A percentile compares a stretch with the other conserved stretches of the same genome.
phyloP scores from a whole-genome alignment of 1,139 yeast genomes.

The Suhomyces maxii region DNA sequence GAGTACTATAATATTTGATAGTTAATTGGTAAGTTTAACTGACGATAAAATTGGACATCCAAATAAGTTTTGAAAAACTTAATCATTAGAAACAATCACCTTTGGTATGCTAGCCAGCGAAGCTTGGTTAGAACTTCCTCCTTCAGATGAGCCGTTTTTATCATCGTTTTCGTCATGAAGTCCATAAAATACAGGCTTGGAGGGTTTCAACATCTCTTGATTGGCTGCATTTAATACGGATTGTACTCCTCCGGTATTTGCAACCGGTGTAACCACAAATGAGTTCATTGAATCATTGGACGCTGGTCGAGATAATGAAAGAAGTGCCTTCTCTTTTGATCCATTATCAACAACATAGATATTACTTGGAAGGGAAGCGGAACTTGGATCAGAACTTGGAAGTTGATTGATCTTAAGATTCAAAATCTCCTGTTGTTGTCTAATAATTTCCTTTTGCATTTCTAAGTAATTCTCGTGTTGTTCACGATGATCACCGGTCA shows the following conservation, averaged over 20 bases:
- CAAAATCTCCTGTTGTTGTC: slow-evolving; percentile 40
- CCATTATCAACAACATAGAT: slow-evolving; percentile 4
- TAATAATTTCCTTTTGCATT: slow-evolving; percentile 40
- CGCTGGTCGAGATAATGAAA: slow-evolving; percentile 13
- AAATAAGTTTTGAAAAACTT: background rate
- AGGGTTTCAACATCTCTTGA: slow-evolving; percentile 7
- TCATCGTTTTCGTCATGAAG: background rate
- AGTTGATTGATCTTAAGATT: slow-evolving; percentile 22
- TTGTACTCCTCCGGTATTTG: slow-evolving; percentile 9
- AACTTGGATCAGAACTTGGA: background rate
- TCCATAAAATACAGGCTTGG: slow-evolving; percentile 5
- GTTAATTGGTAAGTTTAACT: background rate
- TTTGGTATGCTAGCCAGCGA: slow-evolving; percentile 2
- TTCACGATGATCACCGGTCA: slow-evolving; percentile 11
- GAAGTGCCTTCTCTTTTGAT: background rate
- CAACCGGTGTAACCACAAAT: slow-evolving; percentile 10
- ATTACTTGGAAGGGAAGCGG: background rate
- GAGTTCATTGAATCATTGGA: slow-evolving; percentile 18
- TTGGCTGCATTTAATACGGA: slow-evolving; percentile 12
- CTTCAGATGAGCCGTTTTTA: background rate
- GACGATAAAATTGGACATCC: too few relatives aligned
- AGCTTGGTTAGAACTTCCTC: background rate
- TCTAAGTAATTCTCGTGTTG: slow-evolving; percentile 40
- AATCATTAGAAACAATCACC: slow-evolving; percentile 8
- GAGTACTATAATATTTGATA: background rate